Evolutionary conservation across 1,284 basidiomycete species (phyloP).

Genomic region (Cutaneotrichosporon cutaneum): DNA sequence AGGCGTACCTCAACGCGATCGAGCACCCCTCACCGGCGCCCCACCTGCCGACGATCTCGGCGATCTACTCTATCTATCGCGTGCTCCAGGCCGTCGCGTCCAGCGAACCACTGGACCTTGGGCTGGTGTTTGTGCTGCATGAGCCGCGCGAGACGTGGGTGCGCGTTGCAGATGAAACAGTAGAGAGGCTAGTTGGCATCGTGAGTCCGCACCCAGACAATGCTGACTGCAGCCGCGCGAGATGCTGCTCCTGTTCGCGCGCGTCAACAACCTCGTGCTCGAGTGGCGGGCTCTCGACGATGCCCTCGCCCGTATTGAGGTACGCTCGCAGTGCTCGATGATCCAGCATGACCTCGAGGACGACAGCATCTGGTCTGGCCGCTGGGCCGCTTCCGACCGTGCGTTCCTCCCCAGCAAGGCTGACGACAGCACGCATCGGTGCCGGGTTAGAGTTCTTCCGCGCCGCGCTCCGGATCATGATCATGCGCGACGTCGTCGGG

Average conservation of each 20-base stretch:
- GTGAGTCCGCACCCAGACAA: background rate
- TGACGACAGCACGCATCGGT: background rate
- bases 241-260: conserved; percentile 3
- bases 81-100: conserved; percentile 6
- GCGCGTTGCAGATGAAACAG: conserved; percentile 1
- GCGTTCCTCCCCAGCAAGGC: too few species aligned
- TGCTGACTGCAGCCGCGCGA: background rate
- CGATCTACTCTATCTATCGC: conserved; percentile 7
- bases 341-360: conserved; percentile 9
- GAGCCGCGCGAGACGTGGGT: conserved; percentile 4
- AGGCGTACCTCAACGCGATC: conserved; percentile 4
- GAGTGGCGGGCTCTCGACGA: conserved; percentile 1
- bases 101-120: background rate
- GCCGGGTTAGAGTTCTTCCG: conserved; percentile 8
- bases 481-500: conserved; percentile 4
- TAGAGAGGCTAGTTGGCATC: conserved; percentile 3
- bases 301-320: background rate
- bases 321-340: conserved; percentile 8
- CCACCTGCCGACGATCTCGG: background rate
- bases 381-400: conserved; percentile 2
- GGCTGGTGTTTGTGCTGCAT: background rate
- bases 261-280: conserved; percentile 3
- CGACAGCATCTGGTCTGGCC: background rate
- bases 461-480: conserved; percentile 4
- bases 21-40: conserved; percentile 1